phyloP scores from a whole-genome alignment of 306 rosid species.

The Glycine soja region DNA sequence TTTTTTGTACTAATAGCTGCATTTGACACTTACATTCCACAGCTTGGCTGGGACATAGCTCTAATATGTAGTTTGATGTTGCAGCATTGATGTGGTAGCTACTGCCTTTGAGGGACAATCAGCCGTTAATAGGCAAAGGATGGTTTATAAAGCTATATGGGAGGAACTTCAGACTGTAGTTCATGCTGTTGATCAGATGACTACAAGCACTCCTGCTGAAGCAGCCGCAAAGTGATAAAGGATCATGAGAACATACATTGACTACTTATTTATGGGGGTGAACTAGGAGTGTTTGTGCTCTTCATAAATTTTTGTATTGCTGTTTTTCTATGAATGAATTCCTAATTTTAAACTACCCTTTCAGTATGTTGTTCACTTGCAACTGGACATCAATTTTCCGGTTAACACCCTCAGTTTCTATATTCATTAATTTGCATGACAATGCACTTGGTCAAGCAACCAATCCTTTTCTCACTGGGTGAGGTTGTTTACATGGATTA shows the following conservation, averaged over 20 bases:
- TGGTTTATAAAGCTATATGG: conserved; percentile 98
- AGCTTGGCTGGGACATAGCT: conserved; percentile 30
- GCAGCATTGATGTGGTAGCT: conserved; percentile 83
- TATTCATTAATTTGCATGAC: conserved; percentile 18
- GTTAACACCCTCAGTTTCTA: conserved; percentile 26
- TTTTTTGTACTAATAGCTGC: conserved; percentile 37
- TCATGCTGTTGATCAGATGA: conserved; percentile 98
- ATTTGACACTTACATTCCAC: conserved; percentile 7
- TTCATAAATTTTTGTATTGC: conserved; percentile 31
- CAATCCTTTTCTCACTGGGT: background rate
- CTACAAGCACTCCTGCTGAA: conserved; percentile 85
- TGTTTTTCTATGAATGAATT: conserved; percentile 32
- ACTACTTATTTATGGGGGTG: background rate
- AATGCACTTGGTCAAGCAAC: conserved; percentile 14
- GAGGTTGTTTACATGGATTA: background rate
- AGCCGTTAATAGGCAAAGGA: conserved; percentile 92
- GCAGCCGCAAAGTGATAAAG: conserved; percentile 52
- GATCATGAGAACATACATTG: conserved; percentile 3
- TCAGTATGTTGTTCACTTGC: conserved; percentile 24
- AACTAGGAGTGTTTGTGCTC: conserved; percentile 29
- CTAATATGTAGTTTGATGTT: conserved; percentile 36
- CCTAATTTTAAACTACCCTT: conserved; percentile 10
- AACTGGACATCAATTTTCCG: background rate
- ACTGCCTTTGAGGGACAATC: conserved; percentile 88
- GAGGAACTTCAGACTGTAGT: conserved; percentile 94